Conservation (phyloP, 805 yeast genomes). For the Sugiyamaella chiloensis region DNA sequence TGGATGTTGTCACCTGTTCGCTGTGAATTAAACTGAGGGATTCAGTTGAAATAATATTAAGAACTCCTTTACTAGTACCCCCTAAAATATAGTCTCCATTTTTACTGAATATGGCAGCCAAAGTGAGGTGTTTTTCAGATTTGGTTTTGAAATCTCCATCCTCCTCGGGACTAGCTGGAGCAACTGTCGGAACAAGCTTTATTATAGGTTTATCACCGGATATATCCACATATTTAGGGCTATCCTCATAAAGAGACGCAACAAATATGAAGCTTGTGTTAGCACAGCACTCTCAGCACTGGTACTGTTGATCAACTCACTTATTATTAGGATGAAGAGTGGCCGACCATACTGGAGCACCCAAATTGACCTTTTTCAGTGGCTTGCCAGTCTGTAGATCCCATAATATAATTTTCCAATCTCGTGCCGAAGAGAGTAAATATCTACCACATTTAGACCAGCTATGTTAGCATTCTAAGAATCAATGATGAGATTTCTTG, state of each 20-base stretch:
- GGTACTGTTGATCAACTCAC: conserved; percentile 3
- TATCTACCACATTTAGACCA: conserved; percentile 78
- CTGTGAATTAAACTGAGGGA: conserved; percentile 40
- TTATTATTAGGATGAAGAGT: conserved; percentile 49
- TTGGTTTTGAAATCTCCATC: too few species aligned
- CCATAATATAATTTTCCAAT: conserved; percentile 82
- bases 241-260: conserved; percentile 64
- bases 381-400: conserved; percentile 51
- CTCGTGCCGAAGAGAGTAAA: conserved; percentile 68
- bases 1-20: conserved; percentile 61
- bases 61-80: conserved; percentile 80
- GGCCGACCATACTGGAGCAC: conserved; percentile 73
- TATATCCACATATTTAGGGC: conserved; percentile 51
- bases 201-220: conserved; percentile 16
- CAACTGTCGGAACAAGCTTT: conserved; percentile 9
- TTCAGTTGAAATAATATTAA: conserved; percentile 44
- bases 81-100: conserved; percentile 56
- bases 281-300: neutral
- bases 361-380: conserved; percentile 48
- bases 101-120: conserved; percentile 51
- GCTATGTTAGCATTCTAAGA: conserved; percentile 32
- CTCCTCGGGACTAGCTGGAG: conserved; percentile 24
- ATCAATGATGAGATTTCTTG: too few species aligned
- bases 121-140: conserved; percentile 39
- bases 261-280: conserved; percentile 41